phyloP scores from a whole-genome alignment of 495 filamentous ascomycete genomes.

The Neurospora sp. region DNA sequence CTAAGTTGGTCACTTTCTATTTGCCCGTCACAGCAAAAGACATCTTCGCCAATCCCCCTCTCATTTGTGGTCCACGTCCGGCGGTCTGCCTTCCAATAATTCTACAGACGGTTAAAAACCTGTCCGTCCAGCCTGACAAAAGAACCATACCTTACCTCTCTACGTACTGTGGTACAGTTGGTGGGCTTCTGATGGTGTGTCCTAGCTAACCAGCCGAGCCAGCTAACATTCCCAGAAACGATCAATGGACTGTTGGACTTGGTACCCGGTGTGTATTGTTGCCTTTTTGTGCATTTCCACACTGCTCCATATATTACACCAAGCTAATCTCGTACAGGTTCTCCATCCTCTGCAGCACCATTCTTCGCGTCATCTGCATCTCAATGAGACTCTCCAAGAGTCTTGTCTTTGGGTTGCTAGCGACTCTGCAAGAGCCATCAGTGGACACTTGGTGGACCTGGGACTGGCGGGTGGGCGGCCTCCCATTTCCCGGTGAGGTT shows the following conservation, averaged over 20 bases:
- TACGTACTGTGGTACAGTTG: not conserved
- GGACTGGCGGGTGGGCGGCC: not conserved
- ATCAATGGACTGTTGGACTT: not conserved
- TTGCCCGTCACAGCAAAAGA: not conserved
- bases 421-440: not conserved
- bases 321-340: not conserved
- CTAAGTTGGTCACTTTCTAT: not conserved
- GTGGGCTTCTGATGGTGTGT: not conserved
- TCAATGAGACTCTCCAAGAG: not conserved
- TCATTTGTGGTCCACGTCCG: not conserved
- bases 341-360: not conserved
- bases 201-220: not conserved
- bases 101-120: not conserved
- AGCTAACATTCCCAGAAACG: not conserved
- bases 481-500: not conserved
- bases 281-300: not conserved
- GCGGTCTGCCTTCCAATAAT: not conserved
- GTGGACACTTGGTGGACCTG: not conserved
- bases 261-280: not conserved
- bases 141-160: not conserved
- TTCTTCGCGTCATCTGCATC: not conserved
- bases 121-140: not conserved
- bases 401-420: not conserved
- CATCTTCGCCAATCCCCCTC: not conserved
- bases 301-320: not conserved